These are phyloP conservation scores for Colletotrichum truncatum DNA, from an alignment of 2,329 filamentous ascomycete genomes.

Conservation along the genomic window DNA sequence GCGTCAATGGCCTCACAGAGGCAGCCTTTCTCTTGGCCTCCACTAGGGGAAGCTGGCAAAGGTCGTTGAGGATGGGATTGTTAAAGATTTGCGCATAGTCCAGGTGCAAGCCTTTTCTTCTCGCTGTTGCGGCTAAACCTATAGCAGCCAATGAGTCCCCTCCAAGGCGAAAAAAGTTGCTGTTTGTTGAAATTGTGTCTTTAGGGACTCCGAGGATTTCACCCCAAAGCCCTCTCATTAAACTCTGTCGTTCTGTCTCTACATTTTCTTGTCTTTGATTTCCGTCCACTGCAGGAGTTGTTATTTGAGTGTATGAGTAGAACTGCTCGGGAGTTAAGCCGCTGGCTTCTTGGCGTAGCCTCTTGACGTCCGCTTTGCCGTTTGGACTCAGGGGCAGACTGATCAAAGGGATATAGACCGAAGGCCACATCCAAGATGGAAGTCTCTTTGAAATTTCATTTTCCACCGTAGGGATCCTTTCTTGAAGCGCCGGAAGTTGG, in stretches of 20 bases:
- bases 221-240: slow-evolving; percentile 11
- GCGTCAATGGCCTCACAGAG: background rate
- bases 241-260: background rate
- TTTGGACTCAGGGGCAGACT: slow-evolving; percentile 7
- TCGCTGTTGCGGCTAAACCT: slow-evolving; percentile 23
- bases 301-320: background rate
- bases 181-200: slow-evolving; percentile 23
- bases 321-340: slow-evolving; percentile 11
- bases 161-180: slow-evolving; percentile 36
- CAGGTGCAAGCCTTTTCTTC: background rate
- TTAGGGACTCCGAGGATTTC: slow-evolving; percentile 4
- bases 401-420: slow-evolving; percentile 14
- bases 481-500: background rate
- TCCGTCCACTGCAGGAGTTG: too few species aligned
- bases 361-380: slow-evolving; percentile 15
- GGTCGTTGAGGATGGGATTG: background rate
- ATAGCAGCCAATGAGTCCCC: slow-evolving; percentile 39
- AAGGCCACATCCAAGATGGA: slow-evolving; percentile 24
- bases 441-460: background rate
- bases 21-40: background rate
- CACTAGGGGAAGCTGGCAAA: background rate
- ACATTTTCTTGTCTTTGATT: background rate
- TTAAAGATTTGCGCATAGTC: slow-evolving; percentile 18
- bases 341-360: background rate
- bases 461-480: background rate